These are phyloP conservation scores for Spiraea crenata DNA, from an alignment of 331 rosid genomes.

Conservation along the genomic window DNA sequence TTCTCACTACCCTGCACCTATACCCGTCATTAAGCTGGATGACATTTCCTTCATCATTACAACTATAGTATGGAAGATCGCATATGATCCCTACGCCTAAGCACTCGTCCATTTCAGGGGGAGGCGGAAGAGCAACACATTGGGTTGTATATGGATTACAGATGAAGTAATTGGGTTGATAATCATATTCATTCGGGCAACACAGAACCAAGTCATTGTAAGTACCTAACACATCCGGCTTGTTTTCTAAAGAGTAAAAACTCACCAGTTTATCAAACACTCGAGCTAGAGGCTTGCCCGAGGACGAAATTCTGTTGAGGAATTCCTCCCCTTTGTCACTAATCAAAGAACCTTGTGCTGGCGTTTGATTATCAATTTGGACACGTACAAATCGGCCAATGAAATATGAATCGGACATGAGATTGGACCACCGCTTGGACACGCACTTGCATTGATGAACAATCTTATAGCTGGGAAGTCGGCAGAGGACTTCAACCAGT, in stretches of 20 bases:
- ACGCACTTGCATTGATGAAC: neutral
- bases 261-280: neutral
- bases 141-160: neutral
- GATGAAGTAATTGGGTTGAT: neutral
- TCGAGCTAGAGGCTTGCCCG: neutral
- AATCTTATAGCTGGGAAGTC: neutral
- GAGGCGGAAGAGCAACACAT: neutral
- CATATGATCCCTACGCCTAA: too few species aligned
- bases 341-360: neutral
- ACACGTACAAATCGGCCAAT: neutral
- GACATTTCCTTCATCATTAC: too few species aligned
- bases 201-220: neutral
- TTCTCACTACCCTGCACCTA: neutral
- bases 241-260: neutral
- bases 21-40: neutral
- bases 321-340: neutral
- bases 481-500: too few species aligned
- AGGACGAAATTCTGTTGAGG: neutral
- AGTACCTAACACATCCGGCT: neutral
- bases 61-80: too few species aligned
- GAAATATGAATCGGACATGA: neutral
- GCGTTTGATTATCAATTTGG: neutral
- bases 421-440: neutral
- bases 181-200: neutral
- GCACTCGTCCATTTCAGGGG: neutral